Conservation (phyloP, 2,329 filamentous ascomycete species). For the Aureobasidium zeae region DNA sequence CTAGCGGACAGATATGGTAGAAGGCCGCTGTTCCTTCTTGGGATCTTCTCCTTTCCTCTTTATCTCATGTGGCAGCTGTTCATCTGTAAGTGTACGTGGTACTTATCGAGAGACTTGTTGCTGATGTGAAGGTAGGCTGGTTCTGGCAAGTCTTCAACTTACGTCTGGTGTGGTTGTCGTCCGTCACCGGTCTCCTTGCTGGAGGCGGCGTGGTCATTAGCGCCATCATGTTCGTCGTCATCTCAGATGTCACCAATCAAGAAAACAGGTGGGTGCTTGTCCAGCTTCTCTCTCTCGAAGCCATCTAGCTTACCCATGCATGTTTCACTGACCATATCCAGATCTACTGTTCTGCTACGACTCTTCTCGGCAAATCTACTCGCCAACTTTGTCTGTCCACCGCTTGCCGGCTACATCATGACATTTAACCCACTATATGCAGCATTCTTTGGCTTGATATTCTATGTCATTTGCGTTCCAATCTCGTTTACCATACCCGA, state of each 20-base stretch:
- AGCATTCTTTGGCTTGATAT: constrained; percentile 21
- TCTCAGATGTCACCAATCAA: constrained; percentile 27
- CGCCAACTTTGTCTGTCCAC: constrained; percentile 26
- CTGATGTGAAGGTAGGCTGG: constrained; percentile 20
- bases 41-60: constrained; percentile 22
- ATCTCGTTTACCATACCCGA: constrained; percentile 26
- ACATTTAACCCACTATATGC: constrained; percentile 28
- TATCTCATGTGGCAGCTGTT: constrained; percentile 24
- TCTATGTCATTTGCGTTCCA: constrained; percentile 18
- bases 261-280: constrained; percentile 19
- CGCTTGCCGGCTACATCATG: constrained; percentile 29
- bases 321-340: no score
- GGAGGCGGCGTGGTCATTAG: constrained; percentile 24
- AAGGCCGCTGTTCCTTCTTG: constrained; percentile 26
- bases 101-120: background rate
- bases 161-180: constrained; percentile 25
- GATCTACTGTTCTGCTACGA: constrained; percentile 26
- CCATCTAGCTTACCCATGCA: background rate
- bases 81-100: constrained; percentile 21
- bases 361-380: constrained; percentile 24
- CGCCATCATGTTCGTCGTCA: constrained; percentile 23
- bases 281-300: background rate
- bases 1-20: constrained; percentile 29
- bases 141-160: constrained; percentile 29
- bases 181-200: constrained; percentile 24